These are phyloP conservation scores for Cnidoscolus chayamansa DNA, from an alignment of 441 rosid genomes.

Conservation along the genomic window DNA sequence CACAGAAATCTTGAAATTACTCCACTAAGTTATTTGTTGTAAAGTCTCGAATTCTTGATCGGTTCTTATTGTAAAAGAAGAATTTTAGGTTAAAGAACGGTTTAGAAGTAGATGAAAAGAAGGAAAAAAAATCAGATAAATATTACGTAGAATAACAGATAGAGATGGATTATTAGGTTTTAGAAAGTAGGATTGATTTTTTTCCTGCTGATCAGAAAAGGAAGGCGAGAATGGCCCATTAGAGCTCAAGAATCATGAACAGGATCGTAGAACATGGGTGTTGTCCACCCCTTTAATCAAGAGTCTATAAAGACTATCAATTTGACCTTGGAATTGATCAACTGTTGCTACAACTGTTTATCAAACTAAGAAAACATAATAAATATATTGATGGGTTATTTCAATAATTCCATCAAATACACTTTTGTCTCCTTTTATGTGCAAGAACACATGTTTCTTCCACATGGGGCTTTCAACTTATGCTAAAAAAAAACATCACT, in stretches of 20 bases:
- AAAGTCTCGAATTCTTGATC: too few relatives aligned
- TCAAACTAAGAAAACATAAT: not conserved
- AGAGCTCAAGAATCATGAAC: slow-evolving; percentile 24
- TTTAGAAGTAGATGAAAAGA: too few relatives aligned
- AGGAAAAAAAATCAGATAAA: not conserved
- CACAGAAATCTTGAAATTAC: not conserved
- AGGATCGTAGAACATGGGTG: slow-evolving; percentile 31
- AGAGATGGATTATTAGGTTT: not conserved
- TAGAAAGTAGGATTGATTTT: slow-evolving; percentile 38
- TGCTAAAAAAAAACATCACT: slow-evolving; percentile 16
- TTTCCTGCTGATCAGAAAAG: not conserved
- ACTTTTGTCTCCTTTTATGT: not conserved
- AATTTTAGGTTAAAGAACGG: not conserved
- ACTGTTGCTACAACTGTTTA: slow-evolving; percentile 4
- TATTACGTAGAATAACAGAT: slow-evolving; percentile 4
- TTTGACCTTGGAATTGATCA: slow-evolving; percentile 21
- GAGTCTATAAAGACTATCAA: slow-evolving; percentile 22
- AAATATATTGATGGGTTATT: not conserved
- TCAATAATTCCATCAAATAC: not conserved
- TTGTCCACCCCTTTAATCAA: slow-evolving; percentile 37
- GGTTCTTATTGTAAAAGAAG: too few relatives aligned
- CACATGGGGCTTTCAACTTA: slow-evolving; percentile 2
- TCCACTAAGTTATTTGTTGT: too few relatives aligned
- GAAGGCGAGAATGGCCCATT: slow-evolving; percentile 27
- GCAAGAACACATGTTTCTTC: not conserved